Evolutionary conservation across 179 eudicot genomes (phyloP).

Genomic region (Gypsophila paniculata): DNA sequence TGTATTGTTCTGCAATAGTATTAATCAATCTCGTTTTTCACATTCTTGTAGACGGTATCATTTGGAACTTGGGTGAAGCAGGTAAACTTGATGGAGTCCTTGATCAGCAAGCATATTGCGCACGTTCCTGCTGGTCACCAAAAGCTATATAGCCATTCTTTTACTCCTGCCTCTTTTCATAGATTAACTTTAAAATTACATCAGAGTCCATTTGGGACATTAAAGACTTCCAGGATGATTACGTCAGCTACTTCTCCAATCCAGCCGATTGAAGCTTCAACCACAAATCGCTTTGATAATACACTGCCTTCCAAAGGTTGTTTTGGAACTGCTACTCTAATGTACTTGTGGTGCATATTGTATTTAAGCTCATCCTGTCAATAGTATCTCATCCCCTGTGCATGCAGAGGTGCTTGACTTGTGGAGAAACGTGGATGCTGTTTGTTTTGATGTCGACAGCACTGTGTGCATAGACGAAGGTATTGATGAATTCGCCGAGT

Average conservation of each 20-base stretch:
- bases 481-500: conserved; percentile 92
- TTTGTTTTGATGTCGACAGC: conserved; percentile 96
- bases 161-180: conserved; percentile 26
- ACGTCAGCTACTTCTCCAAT: conserved; percentile 47
- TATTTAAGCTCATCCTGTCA: not conserved
- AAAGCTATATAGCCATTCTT: conserved; percentile 25
- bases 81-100: conserved; percentile 55
- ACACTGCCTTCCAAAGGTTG: conserved; percentile 77
- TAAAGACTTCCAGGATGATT: conserved; percentile 34
- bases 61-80: conserved; percentile 16
- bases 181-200: conserved; percentile 27
- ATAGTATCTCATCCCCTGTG: conserved; percentile 12
- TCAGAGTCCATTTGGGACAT: conserved; percentile 31
- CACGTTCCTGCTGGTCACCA: conserved; percentile 28
- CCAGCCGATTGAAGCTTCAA: conserved; percentile 46
- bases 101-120: conserved; percentile 40
- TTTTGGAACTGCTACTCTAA: not conserved
- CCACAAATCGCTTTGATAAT: conserved; percentile 48
- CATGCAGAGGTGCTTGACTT: conserved; percentile 64
- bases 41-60: not conserved
- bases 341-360: conserved; percentile 7
- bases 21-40: not conserved
- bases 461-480: conserved; percentile 97
- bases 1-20: not conserved
- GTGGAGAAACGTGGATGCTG: conserved; percentile 79